Evolutionary conservation across 1,284 basidiomycete species (phyloP).

Genomic region (Leccinum subrobustum): DNA sequence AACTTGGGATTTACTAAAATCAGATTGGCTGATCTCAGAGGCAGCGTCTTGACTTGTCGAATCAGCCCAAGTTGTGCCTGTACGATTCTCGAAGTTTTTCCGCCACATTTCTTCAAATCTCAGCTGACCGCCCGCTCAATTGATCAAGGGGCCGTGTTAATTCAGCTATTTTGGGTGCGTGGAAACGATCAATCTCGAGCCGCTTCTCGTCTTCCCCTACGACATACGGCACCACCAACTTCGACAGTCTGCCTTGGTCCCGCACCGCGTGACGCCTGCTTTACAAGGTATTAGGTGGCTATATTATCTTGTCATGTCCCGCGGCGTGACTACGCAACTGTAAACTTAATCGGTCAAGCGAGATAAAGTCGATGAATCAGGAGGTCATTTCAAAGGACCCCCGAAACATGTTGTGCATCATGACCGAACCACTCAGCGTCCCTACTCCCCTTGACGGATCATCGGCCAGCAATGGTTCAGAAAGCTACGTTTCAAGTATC

Average conservation of each 20-base stretch:
- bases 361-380: background rate
- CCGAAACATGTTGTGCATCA: background rate
- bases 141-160: background rate
- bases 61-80: background rate
- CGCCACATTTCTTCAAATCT: background rate
- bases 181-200: background rate
- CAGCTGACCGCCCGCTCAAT: background rate
- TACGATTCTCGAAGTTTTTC: background rate
- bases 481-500: conserved; percentile 44
- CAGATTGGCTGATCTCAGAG: background rate
- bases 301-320: background rate
- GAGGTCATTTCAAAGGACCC: background rate
- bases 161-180: background rate
- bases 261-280: background rate
- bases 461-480: conserved; percentile 33
- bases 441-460: background rate
- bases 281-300: background rate
- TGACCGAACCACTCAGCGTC: background rate
- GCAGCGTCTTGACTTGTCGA: too few species aligned
- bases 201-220: background rate
- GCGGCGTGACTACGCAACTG: too few species aligned
- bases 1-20: background rate
- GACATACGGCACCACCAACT: background rate
- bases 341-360: background rate
- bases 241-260: background rate